These are phyloP conservation scores for Coemansia sp. DNA, from an alignment of 192 early-diverging fungal species.

Conservation along the genomic window DNA sequence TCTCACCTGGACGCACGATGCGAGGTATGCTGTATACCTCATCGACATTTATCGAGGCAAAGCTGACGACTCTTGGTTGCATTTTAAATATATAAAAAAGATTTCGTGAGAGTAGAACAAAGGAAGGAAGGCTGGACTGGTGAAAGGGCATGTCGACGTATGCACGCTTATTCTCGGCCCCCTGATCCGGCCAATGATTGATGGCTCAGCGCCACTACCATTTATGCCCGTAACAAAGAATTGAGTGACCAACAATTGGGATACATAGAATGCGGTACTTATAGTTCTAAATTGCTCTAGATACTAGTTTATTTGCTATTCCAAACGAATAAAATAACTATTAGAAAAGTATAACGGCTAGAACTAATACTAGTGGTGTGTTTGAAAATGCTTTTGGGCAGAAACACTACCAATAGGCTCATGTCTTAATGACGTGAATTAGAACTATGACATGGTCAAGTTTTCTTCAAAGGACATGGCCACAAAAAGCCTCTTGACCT, in stretches of 20 bases:
- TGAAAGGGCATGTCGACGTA: neutral
- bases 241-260: neutral
- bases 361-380: no score
- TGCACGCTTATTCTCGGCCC: neutral
- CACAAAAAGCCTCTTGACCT: no score
- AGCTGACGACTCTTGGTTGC: constrained; percentile 28
- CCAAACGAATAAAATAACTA: neutral
- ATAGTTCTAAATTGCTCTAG: neutral
- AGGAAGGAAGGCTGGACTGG: neutral
- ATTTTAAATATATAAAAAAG: constrained; percentile 14
- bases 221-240: no score
- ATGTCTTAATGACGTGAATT: no score
- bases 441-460: no score
- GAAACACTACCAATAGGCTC: no score
- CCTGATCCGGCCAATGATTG: neutral
- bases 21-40: constrained; percentile 53
- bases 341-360: no score
- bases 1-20: constrained; percentile 49
- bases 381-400: no score
- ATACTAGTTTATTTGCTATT: neutral
- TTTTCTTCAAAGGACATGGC: no score
- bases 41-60: constrained; percentile 59
- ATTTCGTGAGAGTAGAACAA: neutral
- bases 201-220: no score
- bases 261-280: neutral